Evolutionary conservation across 495 filamentous ascomycete species (phyloP), one percentile per base, ranked within the genome.

Genomic region (Daldinia concentrica): DNA sequence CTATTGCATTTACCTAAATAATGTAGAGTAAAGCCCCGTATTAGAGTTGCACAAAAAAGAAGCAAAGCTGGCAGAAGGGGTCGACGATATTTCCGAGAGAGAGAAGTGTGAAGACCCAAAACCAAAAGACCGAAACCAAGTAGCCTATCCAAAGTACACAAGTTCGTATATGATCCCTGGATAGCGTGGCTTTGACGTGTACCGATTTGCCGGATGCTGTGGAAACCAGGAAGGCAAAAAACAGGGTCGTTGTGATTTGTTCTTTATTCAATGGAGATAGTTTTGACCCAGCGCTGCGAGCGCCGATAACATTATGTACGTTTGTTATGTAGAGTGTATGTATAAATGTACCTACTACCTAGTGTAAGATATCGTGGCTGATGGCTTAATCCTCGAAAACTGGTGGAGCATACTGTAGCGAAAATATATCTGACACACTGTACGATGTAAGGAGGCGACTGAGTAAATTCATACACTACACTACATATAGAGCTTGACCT

Each of bases 311-410:
- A 48, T 48, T 48, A 48, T 22, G 17, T 48, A 48, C 41, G 41
- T 45, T 8, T 8, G 41, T 19, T 45, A 45, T 19, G 41, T 19
- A 39, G n/a, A 4, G 41, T 24, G 43, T 24, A 24, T 22, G 17
- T 48, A 48, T 48, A 3, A 41, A 41, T 41, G 39, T 48, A 48
- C 43, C 43, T 43, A 27, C 26, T 1, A n/a, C n/a, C 29, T 34
- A 34, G 24, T 19, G 52, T 57, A 64, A 64, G 59, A 72, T 56
- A 66, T 72, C 69, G 64, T 68, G 58, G 64, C 69, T 68, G 63
- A 68, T 72, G 59, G 63, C 61, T 70, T 65, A 56, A 70, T 70
- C 30, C 43, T 54, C 36, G 41, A 71, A 45, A 56, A 58, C 51
- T 8, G 43, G 63, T 66, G 69, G 69, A 59, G 63, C 14, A 11